Evolutionary conservation across 2,329 filamentous ascomycete genomes (phyloP).

Genomic region (Xylaria digitata): DNA sequence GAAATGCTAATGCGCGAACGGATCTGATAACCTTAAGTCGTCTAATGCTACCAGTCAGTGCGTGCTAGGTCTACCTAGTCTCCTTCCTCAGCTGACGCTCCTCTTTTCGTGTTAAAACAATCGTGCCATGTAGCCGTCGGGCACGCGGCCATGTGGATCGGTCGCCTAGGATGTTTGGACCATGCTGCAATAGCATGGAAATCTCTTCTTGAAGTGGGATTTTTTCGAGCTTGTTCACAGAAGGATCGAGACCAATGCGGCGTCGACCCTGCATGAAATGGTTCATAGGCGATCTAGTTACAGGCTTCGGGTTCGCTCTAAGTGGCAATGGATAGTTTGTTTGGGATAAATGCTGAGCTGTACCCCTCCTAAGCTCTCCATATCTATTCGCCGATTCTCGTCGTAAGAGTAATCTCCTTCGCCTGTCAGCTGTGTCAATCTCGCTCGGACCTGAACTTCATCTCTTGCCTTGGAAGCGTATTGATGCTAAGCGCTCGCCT

Average conservation of each 20-base stretch:
- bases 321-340: not conserved
- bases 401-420: not conserved
- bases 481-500: not conserved
- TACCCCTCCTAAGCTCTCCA: not conserved
- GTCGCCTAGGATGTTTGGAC: not conserved
- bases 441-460: not conserved
- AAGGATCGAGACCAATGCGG: conserved; percentile 19
- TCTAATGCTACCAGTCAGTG: not conserved
- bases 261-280: not conserved
- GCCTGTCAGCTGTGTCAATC: not conserved
- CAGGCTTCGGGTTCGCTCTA: conserved; percentile 22
- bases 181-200: conserved; percentile 14
- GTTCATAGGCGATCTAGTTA: not conserved
- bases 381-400: not conserved
- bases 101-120: conserved; percentile 4
- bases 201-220: conserved; percentile 7
- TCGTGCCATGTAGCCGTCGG: conserved; percentile 1
- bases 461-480: not conserved
- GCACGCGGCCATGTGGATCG: conserved; percentile 12
- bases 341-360: conserved; percentile 1
- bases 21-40: conserved; percentile 30
- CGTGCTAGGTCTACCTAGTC: not conserved
- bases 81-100: conserved; percentile 17
- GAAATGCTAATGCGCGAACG: conserved; percentile 12
- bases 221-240: not conserved